A percentile compares a stretch with the other conserved stretches of the same genome.
phyloP scores from a whole-genome alignment of 2,329 filamentous ascomycete species.

The Penicillium griseofulvum region DNA sequence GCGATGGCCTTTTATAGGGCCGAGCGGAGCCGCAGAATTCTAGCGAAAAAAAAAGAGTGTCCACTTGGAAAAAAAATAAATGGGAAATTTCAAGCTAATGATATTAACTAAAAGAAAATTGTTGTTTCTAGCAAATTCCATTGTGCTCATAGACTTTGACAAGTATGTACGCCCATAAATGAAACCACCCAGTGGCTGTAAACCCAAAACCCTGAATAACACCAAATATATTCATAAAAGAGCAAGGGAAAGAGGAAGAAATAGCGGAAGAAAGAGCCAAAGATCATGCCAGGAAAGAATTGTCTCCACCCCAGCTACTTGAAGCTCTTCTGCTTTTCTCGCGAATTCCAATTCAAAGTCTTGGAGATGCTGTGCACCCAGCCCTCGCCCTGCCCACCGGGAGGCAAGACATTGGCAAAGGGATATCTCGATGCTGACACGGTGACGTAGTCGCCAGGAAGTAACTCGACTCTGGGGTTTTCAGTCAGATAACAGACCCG shows the following conservation, averaged over 20 bases:
- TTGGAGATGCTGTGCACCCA: conserved; percentile 53
- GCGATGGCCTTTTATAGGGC: conserved; percentile 32
- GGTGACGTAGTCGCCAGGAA: conserved; percentile 52
- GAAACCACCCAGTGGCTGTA: conserved; percentile 12
- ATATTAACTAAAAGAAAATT: background rate
- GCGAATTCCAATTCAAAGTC: conserved; percentile 52
- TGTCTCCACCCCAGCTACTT: conserved; percentile 11
- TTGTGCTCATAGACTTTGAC: background rate
- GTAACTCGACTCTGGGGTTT: conserved; percentile 43
- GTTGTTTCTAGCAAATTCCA: background rate
- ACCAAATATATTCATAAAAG: background rate
- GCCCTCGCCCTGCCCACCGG: conserved; percentile 45
- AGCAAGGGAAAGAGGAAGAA: background rate
- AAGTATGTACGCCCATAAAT: conserved; percentile 4
- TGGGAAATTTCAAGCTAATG: background rate
- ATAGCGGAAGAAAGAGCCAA: background rate
- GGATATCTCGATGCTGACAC: conserved; percentile 53
- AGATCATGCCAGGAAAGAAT: background rate
- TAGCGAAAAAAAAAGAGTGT: conserved; percentile 22
- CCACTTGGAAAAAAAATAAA: conserved; percentile 3
- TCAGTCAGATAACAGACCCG: conserved; percentile 12
- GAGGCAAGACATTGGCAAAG: conserved; percentile 51
- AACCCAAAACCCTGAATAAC: background rate
- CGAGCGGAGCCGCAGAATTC: conserved; percentile 30
- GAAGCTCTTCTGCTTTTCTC: conserved; percentile 46